Percentiles rank a stretch among this genome's conserved stretches.
Evolutionary conservation across 1,139 yeast genomes (phyloP).

Genomic region (Sugiyamaella castrensis): DNA sequence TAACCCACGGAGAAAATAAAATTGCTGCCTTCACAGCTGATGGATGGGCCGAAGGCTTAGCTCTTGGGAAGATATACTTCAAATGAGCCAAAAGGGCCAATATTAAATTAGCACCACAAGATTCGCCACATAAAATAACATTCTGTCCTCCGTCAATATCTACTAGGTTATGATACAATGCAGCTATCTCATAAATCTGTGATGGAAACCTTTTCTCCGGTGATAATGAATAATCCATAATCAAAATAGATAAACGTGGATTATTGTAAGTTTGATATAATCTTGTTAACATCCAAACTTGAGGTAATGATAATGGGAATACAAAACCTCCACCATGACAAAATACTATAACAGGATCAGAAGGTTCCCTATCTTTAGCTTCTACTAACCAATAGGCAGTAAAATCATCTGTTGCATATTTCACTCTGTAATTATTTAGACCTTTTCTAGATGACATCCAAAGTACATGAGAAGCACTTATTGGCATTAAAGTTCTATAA

Average conservation of each 20-base stretch:
- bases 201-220: slow-evolving; percentile 40
- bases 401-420: slow-evolving; percentile 1
- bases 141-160: slow-evolving; percentile 35
- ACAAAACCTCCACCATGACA: slow-evolving; percentile 48
- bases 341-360: slow-evolving; percentile 31
- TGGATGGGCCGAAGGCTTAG: slow-evolving; percentile 14
- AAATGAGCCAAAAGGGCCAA: slow-evolving; percentile 39
- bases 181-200: slow-evolving; percentile 41
- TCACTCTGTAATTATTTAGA: slow-evolving; percentile 5
- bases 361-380: slow-evolving; percentile 23
- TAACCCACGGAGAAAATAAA: slow-evolving; percentile 47
- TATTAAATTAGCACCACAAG: slow-evolving; percentile 47
- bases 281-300: slow-evolving; percentile 24
- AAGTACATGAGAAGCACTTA: slow-evolving; percentile 1
- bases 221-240: slow-evolving; percentile 43
- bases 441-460: neutral
- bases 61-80: slow-evolving; percentile 31
- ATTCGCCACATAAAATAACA: slow-evolving; percentile 44
- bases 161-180: slow-evolving; percentile 37
- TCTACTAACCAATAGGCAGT: slow-evolving; percentile 29
- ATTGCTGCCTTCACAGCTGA: slow-evolving; percentile 35
- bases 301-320: slow-evolving; percentile 37
- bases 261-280: slow-evolving; percentile 17
- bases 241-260: slow-evolving; percentile 32
- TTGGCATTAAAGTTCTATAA: slow-evolving; percentile 6